Evolutionary conservation across 1,284 basidiomycete species (phyloP).

Genomic region (Malassezia nana): DNA sequence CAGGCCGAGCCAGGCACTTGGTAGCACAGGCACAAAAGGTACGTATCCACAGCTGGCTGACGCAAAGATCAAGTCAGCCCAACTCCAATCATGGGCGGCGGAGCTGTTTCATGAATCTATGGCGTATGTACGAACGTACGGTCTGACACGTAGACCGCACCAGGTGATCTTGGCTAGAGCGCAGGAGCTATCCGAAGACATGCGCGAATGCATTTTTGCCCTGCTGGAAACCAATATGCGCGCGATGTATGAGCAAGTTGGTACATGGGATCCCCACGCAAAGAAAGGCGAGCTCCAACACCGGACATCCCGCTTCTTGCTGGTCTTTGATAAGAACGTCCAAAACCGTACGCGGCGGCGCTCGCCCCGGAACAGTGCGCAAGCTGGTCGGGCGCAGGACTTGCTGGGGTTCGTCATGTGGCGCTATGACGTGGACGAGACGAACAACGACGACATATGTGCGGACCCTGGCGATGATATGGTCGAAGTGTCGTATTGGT

Average conservation of each 20-base stretch:
- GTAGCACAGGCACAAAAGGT: not conserved
- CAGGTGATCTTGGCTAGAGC: not conserved
- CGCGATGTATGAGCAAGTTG: constrained; percentile 1
- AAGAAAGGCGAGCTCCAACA: constrained; percentile 10
- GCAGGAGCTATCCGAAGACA: not conserved
- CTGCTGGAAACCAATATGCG: constrained; percentile 16
- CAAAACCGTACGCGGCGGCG: not conserved
- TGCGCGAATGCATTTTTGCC: constrained; percentile 1
- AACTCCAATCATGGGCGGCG: not conserved
- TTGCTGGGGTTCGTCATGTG: constrained; percentile 14
- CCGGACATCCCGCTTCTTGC: constrained; percentile 2
- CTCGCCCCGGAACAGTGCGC: not conserved
- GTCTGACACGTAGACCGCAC: not conserved
- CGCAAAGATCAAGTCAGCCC: not conserved
- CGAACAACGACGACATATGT: not conserved
- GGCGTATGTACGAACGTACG: not conserved
- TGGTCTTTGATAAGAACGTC: not conserved
- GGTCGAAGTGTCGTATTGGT: constrained; percentile 17
- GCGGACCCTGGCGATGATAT: not conserved
- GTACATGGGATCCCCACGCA: not conserved
- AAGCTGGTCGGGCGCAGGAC: not conserved
- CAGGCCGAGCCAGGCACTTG: not conserved
- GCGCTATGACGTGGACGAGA: constrained; percentile 14
- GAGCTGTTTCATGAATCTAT: not conserved
- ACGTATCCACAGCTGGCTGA: not conserved